Base-by-base conservation (phyloP, 2,329 filamentous ascomycete species). In the Ceratocystis huliohia region DNA sequence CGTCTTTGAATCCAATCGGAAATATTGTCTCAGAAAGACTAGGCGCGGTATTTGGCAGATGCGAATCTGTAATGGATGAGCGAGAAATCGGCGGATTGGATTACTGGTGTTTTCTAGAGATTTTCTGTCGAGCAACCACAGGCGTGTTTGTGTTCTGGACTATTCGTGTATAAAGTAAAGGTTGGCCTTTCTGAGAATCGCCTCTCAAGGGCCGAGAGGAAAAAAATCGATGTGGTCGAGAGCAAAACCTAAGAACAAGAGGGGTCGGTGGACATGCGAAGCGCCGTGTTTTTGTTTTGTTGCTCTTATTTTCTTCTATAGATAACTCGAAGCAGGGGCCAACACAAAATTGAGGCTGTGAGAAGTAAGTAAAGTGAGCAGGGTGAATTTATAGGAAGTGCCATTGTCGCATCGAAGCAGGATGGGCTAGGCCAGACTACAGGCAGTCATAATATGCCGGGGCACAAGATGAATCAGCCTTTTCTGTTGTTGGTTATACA, bases 311-410 rank as follows among this genome's bases (percentile, higher is more conserved):
- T n/a, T 30, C n/a, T 8, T 33, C 25, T 59, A 59, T 37, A 5
- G 20, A 25, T 53, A 53, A 10, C 25, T 15, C 56, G 28, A 59
- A 33, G 56, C 56, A 59, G 22, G 56, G 56, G 56, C 56, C 28
- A 59, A 1, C 56, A 3, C 56, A 33, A 37, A 5, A 59, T 59
- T 59, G 56, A 59, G 56, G 56, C 56, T 59, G 30, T 59, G 56
- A n/a, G 15, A 59, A 33, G 56, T 37, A 33, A 30, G 53, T 57
- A 13, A 57, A 37, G 56, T 59, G 28, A 59, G 56, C 56, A 59
- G 3, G 5, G 30, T 17, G 37, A 15, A 30, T 17, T 5, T 7
- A 22, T 25, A 8, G 33, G 22, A 13, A 57, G 10, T 6, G 20
- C 15, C 20, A 8, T 8, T 17, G 2, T n/a, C 22, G 30, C 5